phyloP scores from a whole-genome alignment of 2,329 filamentous ascomycete species.

The Penicillium sclerotigenum region DNA sequence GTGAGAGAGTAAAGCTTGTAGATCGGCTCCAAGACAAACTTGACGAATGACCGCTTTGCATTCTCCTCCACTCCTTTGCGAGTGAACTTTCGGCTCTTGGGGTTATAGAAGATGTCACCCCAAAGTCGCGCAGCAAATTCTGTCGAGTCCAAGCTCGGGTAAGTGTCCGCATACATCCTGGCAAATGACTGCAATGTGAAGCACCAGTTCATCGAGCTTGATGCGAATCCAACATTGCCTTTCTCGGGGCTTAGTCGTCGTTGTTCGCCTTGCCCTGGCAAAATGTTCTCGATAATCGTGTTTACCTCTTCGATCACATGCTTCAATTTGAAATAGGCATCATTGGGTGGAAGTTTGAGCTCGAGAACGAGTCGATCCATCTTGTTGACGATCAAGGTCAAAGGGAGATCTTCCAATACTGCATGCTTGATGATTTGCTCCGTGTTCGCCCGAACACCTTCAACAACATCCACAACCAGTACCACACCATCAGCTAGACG shows the following conservation, averaged over 20 bases:
- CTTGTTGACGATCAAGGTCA: slow-evolving; percentile 94
- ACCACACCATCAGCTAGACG: slow-evolving; percentile 89
- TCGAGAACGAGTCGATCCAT: slow-evolving; percentile 94
- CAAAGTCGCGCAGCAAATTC: slow-evolving; percentile 85
- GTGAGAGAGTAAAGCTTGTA: slow-evolving; percentile 97
- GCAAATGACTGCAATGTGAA: slow-evolving; percentile 93
- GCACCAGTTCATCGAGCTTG: slow-evolving; percentile 91
- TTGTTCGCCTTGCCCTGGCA: slow-evolving; percentile 75
- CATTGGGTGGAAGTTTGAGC: slow-evolving; percentile 85
- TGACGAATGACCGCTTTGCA: slow-evolving; percentile 82
- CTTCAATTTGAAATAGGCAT: slow-evolving; percentile 98
- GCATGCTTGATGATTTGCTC: slow-evolving; percentile 97
- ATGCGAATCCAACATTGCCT: slow-evolving; percentile 96
- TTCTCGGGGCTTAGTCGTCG: slow-evolving; percentile 88
- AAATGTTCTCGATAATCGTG: slow-evolving; percentile 82
- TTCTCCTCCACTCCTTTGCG: slow-evolving; percentile 78
- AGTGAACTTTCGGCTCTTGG: slow-evolving; percentile 83
- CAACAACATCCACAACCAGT: slow-evolving; percentile 90
- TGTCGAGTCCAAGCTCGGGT: slow-evolving; percentile 72
- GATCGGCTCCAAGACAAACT: slow-evolving; percentile 92
- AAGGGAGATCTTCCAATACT: slow-evolving; percentile 79
- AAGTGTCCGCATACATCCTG: slow-evolving; percentile 91
- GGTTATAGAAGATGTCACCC: slow-evolving; percentile 97
- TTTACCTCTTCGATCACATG: slow-evolving; percentile 99
- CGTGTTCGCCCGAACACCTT: slow-evolving; percentile 97